Conservation (phyloP, 495 filamentous ascomycete species). For the Achaetomiella virescens region DNA sequence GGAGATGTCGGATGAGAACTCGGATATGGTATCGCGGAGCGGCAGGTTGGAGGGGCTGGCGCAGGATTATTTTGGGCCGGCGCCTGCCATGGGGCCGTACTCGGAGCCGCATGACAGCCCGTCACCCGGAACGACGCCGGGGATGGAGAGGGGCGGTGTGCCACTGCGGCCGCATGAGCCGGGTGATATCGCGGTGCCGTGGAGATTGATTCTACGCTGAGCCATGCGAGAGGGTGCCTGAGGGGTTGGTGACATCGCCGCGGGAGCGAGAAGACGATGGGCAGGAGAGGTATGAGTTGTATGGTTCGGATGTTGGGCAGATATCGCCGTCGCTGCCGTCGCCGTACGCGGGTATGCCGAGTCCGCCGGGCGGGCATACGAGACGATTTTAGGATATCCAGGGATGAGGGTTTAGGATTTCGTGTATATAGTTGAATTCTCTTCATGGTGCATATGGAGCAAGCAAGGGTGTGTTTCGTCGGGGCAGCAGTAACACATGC, state of each 20-base stretch:
- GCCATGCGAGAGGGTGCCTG: neutral
- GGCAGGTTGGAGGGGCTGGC: slow-evolving; percentile 19
- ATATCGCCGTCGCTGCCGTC: slow-evolving; percentile 1
- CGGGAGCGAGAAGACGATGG: neutral
- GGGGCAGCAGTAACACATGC: neutral
- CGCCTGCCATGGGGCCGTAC: slow-evolving; percentile 26
- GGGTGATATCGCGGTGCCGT: slow-evolving; percentile 31
- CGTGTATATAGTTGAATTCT: neutral
- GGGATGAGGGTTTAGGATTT: neutral
- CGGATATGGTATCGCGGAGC: slow-evolving; percentile 21
- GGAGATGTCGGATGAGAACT: slow-evolving; percentile 26
- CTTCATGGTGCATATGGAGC: neutral
- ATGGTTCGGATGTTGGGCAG: slow-evolving; percentile 18
- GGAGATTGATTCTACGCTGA: slow-evolving; percentile 28
- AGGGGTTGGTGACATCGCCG: neutral
- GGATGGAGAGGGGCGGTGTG: slow-evolving; percentile 16
- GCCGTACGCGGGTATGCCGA: neutral
- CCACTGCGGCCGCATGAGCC: slow-evolving; percentile 27
- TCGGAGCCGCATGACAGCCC: slow-evolving; percentile 18
- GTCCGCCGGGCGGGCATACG: neutral
- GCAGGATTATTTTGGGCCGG: slow-evolving; percentile 29
- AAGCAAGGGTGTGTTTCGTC: neutral
- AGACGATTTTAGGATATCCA: neutral
- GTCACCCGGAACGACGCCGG: slow-evolving; percentile 18
- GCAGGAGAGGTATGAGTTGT: slow-evolving; percentile 23